Conservation (phyloP, 257 asterid species). For the Solanum bulbocastanum region DNA sequence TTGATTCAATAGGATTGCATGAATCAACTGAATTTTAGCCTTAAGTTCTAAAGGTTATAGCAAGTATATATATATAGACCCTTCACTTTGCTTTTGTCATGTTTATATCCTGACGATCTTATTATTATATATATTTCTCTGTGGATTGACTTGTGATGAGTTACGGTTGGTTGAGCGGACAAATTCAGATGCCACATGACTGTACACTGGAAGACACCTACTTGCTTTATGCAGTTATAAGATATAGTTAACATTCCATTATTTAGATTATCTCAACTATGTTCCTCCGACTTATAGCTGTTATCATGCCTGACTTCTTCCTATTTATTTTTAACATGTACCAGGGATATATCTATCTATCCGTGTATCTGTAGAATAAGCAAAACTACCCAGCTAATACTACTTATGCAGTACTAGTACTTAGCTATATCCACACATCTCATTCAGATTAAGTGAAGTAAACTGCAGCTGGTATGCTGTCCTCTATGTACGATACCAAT, state of each 20-base stretch:
- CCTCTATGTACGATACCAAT: not conserved
- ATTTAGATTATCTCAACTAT: not conserved
- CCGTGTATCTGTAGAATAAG: not conserved
- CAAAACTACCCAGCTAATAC: not conserved
- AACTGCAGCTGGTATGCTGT: not conserved
- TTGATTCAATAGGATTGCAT: not conserved
- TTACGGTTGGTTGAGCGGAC: not conserved
- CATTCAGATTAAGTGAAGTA: not conserved
- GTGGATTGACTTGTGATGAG: not conserved
- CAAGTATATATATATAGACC: not conserved
- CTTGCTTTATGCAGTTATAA: not conserved
- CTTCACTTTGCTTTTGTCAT: not conserved
- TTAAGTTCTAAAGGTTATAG: not conserved
- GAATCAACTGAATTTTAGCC: not conserved
- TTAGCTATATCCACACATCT: not conserved
- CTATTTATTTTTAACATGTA: not conserved
- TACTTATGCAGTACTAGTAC: not conserved
- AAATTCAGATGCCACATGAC: not conserved
- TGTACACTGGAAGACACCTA: not conserved
- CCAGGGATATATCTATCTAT: not conserved
- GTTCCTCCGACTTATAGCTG: not conserved
- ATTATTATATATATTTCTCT: not conserved
- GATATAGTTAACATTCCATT: not conserved
- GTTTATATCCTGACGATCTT: not conserved
- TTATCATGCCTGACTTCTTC: not conserved